phyloP scores from a whole-genome alignment of 345 rosid species.

The Kandelia obovata region DNA sequence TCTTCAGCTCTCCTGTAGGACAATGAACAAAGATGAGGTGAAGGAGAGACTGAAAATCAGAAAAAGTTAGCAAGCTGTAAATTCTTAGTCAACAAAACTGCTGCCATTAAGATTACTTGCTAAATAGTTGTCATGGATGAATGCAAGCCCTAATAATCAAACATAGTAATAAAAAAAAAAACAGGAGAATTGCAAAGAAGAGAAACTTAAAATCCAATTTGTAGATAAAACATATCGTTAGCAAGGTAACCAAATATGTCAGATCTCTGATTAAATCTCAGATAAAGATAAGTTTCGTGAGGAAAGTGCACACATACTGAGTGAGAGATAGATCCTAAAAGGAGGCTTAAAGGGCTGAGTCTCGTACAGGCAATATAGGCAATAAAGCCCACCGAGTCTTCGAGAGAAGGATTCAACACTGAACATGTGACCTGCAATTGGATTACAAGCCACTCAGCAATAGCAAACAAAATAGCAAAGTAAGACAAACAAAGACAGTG shows the following conservation, averaged over 20 bases:
- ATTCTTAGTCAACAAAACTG: background rate
- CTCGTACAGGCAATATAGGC: constrained; percentile 86
- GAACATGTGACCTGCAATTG: constrained; percentile 62
- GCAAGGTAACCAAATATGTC: too few relatives aligned
- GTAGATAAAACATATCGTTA: too few relatives aligned
- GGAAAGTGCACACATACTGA: constrained; percentile 41
- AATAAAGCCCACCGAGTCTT: constrained; percentile 81
- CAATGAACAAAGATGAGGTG: constrained; percentile 8
- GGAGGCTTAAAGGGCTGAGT: constrained; percentile 83
- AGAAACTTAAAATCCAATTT: too few relatives aligned
- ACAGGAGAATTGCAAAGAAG: too few relatives aligned
- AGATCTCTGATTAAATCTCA: background rate
- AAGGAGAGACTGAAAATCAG: background rate
- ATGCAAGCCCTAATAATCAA: too few relatives aligned
- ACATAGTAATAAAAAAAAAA: too few relatives aligned
- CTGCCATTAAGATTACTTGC: too few relatives aligned
- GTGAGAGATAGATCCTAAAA: constrained; percentile 62
- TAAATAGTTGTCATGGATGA: too few relatives aligned
- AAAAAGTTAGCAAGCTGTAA: background rate
- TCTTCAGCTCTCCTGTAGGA: constrained; percentile 66
- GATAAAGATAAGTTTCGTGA: background rate
- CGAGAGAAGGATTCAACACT: constrained; percentile 46
- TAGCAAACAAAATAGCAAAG: background rate
- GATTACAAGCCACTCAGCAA: constrained; percentile 8
- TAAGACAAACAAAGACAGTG: background rate